phyloP scores from a whole-genome alignment of 805 yeast genomes.

The Clavispora vitiphila region DNA sequence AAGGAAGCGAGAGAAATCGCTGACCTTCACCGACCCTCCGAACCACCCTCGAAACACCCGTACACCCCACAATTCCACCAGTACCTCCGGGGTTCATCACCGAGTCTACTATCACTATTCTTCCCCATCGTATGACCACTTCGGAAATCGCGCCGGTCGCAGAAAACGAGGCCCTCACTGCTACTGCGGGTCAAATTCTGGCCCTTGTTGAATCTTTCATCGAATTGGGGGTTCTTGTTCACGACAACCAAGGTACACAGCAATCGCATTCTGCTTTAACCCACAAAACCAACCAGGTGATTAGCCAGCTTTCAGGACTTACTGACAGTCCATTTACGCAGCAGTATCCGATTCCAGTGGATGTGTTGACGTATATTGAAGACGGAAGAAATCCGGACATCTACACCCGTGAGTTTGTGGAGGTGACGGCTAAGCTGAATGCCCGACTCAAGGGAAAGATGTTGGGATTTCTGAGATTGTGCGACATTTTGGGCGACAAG shows the following conservation, averaged over 20 bases:
- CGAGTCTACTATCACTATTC: too few relatives aligned
- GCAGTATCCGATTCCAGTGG: slow-evolving; percentile 60
- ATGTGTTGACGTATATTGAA: slow-evolving; percentile 87
- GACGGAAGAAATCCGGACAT: slow-evolving; percentile 97
- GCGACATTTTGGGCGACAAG: slow-evolving; percentile 63
- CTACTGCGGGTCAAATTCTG: slow-evolving; percentile 28
- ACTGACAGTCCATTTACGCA: slow-evolving; percentile 28
- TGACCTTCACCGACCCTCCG: too few relatives aligned
- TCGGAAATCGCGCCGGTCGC: slow-evolving; percentile 17
- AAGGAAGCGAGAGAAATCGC: too few relatives aligned
- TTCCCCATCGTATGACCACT: slow-evolving; percentile 25
- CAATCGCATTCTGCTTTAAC: slow-evolving; percentile 56
- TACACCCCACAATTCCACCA: too few relatives aligned
- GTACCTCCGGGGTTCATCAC: too few relatives aligned
- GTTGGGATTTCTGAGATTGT: slow-evolving; percentile 58
- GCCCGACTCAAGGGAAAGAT: slow-evolving; percentile 85
- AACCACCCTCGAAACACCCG: too few relatives aligned
- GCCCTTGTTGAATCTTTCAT: slow-evolving; percentile 65
- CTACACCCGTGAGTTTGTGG: slow-evolving; percentile 94
- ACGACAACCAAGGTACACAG: slow-evolving; percentile 87
- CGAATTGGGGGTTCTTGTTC: slow-evolving; percentile 86
- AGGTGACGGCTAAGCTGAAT: slow-evolving; percentile 84
- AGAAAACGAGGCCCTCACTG: slow-evolving; percentile 26
- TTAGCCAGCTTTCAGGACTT: slow-evolving; percentile 31
- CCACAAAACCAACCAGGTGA: slow-evolving; percentile 39